A percentile compares a stretch with the other conserved stretches of the same genome.
Evolutionary conservation across 352 stramenopile genomes (phyloP).

Genomic region (Pelagophyceae sp.): DNA sequence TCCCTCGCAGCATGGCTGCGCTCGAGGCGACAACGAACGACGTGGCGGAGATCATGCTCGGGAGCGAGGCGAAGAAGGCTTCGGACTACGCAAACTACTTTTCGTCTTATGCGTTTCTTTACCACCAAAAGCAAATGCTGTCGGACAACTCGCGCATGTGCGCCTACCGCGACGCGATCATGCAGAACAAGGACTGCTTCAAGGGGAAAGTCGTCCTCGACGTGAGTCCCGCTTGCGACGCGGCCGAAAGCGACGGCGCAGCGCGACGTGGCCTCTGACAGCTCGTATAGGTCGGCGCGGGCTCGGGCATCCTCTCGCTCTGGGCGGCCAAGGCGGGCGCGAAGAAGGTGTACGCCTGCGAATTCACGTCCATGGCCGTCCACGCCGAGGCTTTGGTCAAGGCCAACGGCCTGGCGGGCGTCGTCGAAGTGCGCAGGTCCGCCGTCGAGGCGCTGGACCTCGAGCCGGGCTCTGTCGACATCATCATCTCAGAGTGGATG

Average conservation of each 20-base stretch:
- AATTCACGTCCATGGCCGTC: constrained; percentile 77
- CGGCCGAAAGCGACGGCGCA: too few relatives aligned
- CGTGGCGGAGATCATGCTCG: constrained; percentile 8
- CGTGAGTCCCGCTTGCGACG: too few relatives aligned
- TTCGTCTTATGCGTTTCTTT: constrained; percentile 70
- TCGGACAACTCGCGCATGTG: constrained; percentile 96
- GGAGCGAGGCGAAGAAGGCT: neutral
- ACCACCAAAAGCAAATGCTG: constrained; percentile 99
- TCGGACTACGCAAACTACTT: constrained; percentile 54
- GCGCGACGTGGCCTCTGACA: too few relatives aligned
- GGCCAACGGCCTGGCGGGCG: constrained; percentile 83
- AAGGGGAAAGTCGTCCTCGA: constrained; percentile 96
- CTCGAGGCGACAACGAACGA: too few relatives aligned
- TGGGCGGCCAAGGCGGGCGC: constrained; percentile 95
- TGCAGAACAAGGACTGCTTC: constrained; percentile 88
- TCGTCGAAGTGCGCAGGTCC: constrained; percentile 94
- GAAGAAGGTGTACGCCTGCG: constrained; percentile 89
- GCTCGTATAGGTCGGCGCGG: too few relatives aligned
- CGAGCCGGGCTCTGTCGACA: constrained; percentile 80
- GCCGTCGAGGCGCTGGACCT: constrained; percentile 94
- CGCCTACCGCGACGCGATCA: constrained; percentile 93
- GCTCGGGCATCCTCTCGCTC: constrained; percentile 94
- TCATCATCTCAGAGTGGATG: constrained; percentile 99
- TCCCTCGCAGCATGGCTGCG: too few relatives aligned
- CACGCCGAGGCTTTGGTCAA: constrained; percentile 84